These are phyloP conservation scores for Ophiognomonia clavigignenti-juglandacearum DNA, from an alignment of 2,329 filamentous ascomycete genomes.

Conservation along the genomic window DNA sequence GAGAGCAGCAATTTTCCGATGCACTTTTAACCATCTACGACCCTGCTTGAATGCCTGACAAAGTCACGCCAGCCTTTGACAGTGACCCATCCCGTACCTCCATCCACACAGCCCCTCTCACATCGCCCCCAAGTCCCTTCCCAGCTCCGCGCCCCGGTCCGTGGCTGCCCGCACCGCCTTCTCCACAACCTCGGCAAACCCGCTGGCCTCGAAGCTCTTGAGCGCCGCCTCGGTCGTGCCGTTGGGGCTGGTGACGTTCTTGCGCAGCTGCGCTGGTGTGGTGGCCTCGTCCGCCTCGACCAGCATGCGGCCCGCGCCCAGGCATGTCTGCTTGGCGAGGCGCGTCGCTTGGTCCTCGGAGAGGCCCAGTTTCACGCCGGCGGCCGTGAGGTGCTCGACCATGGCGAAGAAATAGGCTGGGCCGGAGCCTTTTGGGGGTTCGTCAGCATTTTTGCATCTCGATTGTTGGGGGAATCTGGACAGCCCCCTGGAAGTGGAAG, in stretches of 20 bases:
- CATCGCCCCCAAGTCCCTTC: constrained; percentile 18
- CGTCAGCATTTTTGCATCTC: no score
- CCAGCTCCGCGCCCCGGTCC: constrained; percentile 37
- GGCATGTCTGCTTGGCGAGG: constrained; percentile 44
- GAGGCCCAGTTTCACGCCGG: constrained; percentile 38
- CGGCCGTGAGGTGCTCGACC: constrained; percentile 44
- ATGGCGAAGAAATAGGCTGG: constrained; percentile 50
- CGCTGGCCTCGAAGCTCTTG: constrained; percentile 40
- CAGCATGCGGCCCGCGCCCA: constrained; percentile 48
- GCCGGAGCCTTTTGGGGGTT: no score
- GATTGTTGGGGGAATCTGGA: no score
- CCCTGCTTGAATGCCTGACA: no score
- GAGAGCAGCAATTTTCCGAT: no score
- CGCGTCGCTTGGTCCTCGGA: constrained; percentile 43
- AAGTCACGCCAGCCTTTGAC: no score
- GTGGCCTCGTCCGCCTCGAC: constrained; percentile 41
- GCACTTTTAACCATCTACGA: no score
- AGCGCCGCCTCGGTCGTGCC: constrained; percentile 46
- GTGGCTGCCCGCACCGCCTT: constrained; percentile 42
- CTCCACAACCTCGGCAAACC: constrained; percentile 37
- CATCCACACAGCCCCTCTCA: background rate
- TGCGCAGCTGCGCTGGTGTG: constrained; percentile 40
- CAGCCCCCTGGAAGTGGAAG: no score
- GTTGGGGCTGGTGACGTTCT: constrained; percentile 48
- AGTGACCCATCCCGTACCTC: background rate